Conservation (phyloP, 441 rosid species). For the Capsella rubella region DNA sequence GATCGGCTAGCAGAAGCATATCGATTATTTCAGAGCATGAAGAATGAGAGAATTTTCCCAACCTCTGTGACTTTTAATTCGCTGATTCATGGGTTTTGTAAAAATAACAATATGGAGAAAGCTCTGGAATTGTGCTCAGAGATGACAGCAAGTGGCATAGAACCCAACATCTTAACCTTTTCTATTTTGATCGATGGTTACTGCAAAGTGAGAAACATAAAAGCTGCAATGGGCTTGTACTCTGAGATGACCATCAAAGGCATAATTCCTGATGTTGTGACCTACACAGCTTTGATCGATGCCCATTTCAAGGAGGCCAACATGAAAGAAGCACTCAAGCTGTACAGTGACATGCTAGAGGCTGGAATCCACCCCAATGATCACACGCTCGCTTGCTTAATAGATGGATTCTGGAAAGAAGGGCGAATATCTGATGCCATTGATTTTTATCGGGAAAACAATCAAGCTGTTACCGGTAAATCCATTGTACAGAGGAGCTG, state of each 20-base stretch:
- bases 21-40: conserved; percentile 56
- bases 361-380: conserved; percentile 52
- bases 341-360: conserved; percentile 53
- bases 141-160: conserved; percentile 52
- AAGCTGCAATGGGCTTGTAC: conserved; percentile 55
- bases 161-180: conserved; percentile 55
- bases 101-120: conserved; percentile 49
- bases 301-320: conserved; percentile 57
- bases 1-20: conserved; percentile 56
- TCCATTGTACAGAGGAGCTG: conserved; percentile 14
- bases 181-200: conserved; percentile 58
- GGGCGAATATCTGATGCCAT: conserved; percentile 56
- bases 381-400: conserved; percentile 55
- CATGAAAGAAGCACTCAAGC: conserved; percentile 51
- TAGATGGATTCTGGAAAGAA: conserved; percentile 56
- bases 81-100: conserved; percentile 65
- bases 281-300: conserved; percentile 58
- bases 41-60: conserved; percentile 49
- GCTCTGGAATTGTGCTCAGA: conserved; percentile 56
- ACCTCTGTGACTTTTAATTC: conserved; percentile 67
- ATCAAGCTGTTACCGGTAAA: conserved; percentile 1
- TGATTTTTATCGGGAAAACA: conserved; percentile 52
- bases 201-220: conserved; percentile 56
- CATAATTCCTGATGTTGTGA: conserved; percentile 57
- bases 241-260: conserved; percentile 62